Conservation (phyloP, 2,329 filamentous ascomycete species). For the Corniculantispora saksenae region DNA sequence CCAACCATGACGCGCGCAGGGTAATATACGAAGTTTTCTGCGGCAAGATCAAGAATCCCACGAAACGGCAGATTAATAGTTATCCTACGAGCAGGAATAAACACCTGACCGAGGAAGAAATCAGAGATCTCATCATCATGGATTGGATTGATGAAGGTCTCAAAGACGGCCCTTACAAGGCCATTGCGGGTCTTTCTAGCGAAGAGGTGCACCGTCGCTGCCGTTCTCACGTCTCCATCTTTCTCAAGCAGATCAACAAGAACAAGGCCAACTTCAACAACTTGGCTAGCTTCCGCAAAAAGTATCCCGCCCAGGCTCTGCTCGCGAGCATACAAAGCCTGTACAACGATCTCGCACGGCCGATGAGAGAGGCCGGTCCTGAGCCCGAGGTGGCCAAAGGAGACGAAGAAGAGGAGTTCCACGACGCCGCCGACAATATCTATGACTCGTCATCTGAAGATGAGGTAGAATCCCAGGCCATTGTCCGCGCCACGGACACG, state of each 20-base stretch:
- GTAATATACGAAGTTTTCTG: constrained; percentile 3
- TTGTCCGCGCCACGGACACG: background rate
- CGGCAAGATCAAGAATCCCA: background rate
- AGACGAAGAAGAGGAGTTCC: background rate
- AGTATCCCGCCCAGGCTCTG: background rate
- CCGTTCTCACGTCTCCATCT: background rate
- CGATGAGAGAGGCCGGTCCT: background rate
- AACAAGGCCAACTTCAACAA: background rate
- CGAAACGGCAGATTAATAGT: background rate
- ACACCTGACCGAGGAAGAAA: too few species aligned
- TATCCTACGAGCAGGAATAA: too few species aligned
- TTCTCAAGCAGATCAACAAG: background rate
- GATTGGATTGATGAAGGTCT: background rate
- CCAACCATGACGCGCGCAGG: background rate
- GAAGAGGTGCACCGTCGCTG: background rate
- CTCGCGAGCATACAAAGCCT: background rate
- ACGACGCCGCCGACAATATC: constrained; percentile 20
- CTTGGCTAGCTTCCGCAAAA: background rate
- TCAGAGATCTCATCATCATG: too few species aligned
- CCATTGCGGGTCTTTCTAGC: background rate
- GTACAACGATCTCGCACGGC: background rate
- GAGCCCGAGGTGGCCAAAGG: background rate
- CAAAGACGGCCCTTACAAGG: background rate
- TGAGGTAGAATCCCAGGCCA: constrained; percentile 24
- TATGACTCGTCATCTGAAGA: constrained; percentile 22